Conservation (phyloP, 1,284 basidiomycete species). For the Anthracocystis walkeri region DNA sequence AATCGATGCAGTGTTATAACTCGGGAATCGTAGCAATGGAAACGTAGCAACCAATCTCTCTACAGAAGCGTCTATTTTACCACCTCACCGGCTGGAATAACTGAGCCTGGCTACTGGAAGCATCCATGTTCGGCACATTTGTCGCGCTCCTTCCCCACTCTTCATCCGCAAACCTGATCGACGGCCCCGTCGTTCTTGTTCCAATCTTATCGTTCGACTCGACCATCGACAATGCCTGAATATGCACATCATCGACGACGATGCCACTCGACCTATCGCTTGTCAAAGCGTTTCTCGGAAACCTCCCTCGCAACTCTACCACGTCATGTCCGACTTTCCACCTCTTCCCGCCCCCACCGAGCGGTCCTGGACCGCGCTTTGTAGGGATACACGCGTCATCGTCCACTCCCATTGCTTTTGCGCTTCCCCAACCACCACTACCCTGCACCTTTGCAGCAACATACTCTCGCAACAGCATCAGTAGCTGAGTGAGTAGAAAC, state of each 20-base stretch:
- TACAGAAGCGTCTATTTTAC: not conserved
- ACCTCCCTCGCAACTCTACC: constrained; percentile 27
- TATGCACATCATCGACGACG: constrained; percentile 27
- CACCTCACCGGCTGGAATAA: constrained; percentile 25
- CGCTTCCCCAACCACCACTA: constrained; percentile 48
- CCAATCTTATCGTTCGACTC: constrained; percentile 10
- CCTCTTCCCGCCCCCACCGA: constrained; percentile 52
- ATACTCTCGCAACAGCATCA: constrained; percentile 47
- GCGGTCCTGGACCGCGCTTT: constrained; percentile 48
- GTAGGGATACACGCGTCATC: constrained; percentile 56
- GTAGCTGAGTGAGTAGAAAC: constrained; percentile 47
- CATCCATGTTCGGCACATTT: constrained; percentile 19
- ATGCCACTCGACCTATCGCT: constrained; percentile 20
- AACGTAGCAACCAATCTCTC: too few species aligned
- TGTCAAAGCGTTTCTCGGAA: constrained; percentile 35
- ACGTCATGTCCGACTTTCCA: constrained; percentile 35
- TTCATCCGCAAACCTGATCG: constrained; percentile 12
- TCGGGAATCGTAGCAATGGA: not conserved
- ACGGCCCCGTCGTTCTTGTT: not conserved
- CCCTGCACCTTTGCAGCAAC: constrained; percentile 38
- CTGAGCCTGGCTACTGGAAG: constrained; percentile 25
- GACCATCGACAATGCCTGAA: constrained; percentile 22
- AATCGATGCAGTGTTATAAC: not conserved
- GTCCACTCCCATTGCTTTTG: constrained; percentile 35
- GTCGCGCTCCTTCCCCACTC: not conserved